phyloP scores from a whole-genome alignment of 2,329 filamentous ascomycete genomes.

The Clarireedia homoeocarpa region DNA sequence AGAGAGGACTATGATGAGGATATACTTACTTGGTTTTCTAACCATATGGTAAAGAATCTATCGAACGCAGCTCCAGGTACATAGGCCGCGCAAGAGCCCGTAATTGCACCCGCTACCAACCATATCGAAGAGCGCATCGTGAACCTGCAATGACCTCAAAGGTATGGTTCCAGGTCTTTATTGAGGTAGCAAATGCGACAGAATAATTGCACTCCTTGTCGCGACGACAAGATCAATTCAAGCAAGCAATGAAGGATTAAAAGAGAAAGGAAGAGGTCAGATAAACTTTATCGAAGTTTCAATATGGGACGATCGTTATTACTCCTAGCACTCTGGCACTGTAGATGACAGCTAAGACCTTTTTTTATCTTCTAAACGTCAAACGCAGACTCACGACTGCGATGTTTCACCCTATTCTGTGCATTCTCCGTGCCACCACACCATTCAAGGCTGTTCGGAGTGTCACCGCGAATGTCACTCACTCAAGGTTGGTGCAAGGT shows the following conservation, averaged over 20 bases:
- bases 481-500: too few species aligned
- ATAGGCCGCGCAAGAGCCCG: not conserved
- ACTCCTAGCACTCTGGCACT: not conserved
- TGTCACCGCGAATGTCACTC: too few species aligned
- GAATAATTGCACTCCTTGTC: too few species aligned
- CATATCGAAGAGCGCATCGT: not conserved
- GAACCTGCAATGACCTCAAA: not conserved
- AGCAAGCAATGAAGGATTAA: too few species aligned
- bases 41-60: slow-evolving; percentile 53
- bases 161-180: too few species aligned
- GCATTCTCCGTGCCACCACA: too few species aligned
- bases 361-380: not conserved
- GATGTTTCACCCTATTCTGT: too few species aligned
- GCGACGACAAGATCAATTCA: too few species aligned
- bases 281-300: not conserved
- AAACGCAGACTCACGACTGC: not conserved
- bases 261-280: not conserved
- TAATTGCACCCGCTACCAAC: not conserved
- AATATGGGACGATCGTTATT: not conserved
- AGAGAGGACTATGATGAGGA: not conserved
- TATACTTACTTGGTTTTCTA: slow-evolving; percentile 46
- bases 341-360: not conserved
- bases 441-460: too few species aligned
- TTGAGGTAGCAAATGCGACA: too few species aligned
- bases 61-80: slow-evolving; percentile 46